phyloP scores from a whole-genome alignment of 345 rosid species.

The Populus tremula region DNA sequence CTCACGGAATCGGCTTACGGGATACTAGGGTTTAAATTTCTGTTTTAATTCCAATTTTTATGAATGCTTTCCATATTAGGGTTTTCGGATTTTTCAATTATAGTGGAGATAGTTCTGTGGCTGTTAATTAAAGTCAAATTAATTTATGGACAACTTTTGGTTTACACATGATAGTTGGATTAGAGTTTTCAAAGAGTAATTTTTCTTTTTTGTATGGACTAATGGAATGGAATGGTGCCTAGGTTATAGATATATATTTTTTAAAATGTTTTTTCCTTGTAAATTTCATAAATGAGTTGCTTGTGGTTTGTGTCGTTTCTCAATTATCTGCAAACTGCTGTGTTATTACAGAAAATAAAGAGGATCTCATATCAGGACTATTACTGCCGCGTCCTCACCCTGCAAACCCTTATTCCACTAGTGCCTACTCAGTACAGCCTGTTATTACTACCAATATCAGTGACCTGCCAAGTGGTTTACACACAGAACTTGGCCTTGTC shows the following conservation, averaged over 20 bases:
- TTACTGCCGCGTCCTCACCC: constrained; percentile 44
- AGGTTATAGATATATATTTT: background rate
- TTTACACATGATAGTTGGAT: background rate
- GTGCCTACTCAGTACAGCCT: constrained; percentile 32
- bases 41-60: background rate
- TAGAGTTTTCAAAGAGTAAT: background rate
- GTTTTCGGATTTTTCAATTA: too few relatives aligned
- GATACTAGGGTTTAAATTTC: background rate
- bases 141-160: background rate
- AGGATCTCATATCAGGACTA: constrained; percentile 67
- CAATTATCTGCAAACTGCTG: background rate
- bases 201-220: too few relatives aligned
- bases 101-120: too few relatives aligned
- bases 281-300: too few relatives aligned
- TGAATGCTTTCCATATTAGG: background rate
- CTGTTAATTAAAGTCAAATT: too few relatives aligned
- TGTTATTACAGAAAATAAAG: constrained; percentile 56
- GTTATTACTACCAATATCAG: constrained; percentile 29
- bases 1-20: background rate
- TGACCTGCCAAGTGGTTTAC: constrained; percentile 23
- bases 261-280: background rate
- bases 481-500: constrained; percentile 16
- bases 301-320: background rate
- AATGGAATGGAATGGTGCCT: background rate
- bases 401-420: constrained; percentile 35